Conservation (phyloP, 1,284 basidiomycete species). For the Mixia osmundae region DNA sequence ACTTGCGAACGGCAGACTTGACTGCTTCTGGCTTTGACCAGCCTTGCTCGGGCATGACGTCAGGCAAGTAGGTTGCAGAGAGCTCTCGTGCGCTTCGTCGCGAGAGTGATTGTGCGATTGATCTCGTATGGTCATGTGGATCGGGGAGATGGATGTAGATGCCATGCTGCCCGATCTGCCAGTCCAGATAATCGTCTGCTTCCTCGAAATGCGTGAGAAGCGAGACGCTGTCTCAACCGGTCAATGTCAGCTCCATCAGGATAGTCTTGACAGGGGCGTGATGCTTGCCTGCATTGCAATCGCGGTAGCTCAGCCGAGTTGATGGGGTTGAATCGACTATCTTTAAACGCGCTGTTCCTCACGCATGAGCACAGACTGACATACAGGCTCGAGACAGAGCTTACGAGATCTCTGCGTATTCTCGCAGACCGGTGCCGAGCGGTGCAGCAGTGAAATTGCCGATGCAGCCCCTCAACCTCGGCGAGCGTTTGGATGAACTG, state of each 20-base stretch:
- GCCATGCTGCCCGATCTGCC: constrained; percentile 76
- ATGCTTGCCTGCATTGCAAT: constrained; percentile 60
- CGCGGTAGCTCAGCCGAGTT: constrained; percentile 45
- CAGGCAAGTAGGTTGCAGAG: constrained; percentile 80
- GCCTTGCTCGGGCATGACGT: constrained; percentile 74
- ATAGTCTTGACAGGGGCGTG: neutral
- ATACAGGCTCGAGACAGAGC: constrained; percentile 1
- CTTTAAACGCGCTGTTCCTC: constrained; percentile 25
- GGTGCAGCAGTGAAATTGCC: constrained; percentile 68
- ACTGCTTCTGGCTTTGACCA: constrained; percentile 78
- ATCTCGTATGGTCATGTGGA: constrained; percentile 30
- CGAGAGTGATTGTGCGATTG: constrained; percentile 36
- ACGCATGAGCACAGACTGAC: neutral
- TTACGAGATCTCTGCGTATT: constrained; percentile 67
- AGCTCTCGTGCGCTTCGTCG: constrained; percentile 25
- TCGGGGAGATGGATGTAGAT: constrained; percentile 71
- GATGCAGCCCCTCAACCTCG: constrained; percentile 72
- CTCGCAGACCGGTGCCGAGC: constrained; percentile 49
- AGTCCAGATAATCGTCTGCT: constrained; percentile 62
- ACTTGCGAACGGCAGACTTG: constrained; percentile 74
- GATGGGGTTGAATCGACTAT: constrained; percentile 36
- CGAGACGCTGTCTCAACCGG: constrained; percentile 38
- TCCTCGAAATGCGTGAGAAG: constrained; percentile 81
- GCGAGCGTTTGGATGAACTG: constrained; percentile 31
- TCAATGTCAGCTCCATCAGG: neutral